A percentile compares a stretch with the other conserved stretches of the same genome.
Evolutionary conservation across 2,329 filamentous ascomycete genomes (phyloP).

Genomic region (Beauveria bassiana): DNA sequence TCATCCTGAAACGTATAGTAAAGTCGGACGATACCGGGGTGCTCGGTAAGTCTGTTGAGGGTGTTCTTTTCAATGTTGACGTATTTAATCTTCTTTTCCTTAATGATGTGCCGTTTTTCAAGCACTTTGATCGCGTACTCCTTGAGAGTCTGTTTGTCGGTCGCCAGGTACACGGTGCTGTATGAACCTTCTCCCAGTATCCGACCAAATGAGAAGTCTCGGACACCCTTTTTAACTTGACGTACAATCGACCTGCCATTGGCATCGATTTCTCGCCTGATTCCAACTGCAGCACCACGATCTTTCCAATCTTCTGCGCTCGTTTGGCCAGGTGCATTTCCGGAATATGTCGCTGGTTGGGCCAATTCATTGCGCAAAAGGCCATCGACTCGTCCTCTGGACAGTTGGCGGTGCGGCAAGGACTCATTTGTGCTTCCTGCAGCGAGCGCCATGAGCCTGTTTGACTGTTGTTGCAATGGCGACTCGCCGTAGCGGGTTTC

Average conservation of each 20-base stretch:
- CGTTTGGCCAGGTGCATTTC: conserved; percentile 20
- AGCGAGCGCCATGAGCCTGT: not conserved
- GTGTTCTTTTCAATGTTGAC: conserved; percentile 99
- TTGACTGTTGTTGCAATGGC: conserved; percentile 8
- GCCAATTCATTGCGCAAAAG: not conserved
- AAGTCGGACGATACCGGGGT: conserved; percentile 89
- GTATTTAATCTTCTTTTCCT: conserved; percentile 99
- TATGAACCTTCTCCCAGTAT: conserved; percentile 94
- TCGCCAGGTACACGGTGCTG: conserved; percentile 89
- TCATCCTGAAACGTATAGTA: conserved; percentile 99
- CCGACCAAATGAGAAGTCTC: conserved; percentile 89
- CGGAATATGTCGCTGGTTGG: not conserved
- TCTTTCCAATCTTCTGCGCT: conserved; percentile 84
- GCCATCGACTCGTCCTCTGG: not conserved
- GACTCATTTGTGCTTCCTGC: conserved; percentile 31
- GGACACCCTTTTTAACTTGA: conserved; percentile 91
- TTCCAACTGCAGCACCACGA: conserved; percentile 76
- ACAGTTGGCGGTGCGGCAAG: conserved; percentile 36
- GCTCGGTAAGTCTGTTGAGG: conserved; percentile 88
- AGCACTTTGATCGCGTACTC: conserved; percentile 98
- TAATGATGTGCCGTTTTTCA: conserved; percentile 98
- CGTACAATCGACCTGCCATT: conserved; percentile 75
- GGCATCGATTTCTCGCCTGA: conserved; percentile 76
- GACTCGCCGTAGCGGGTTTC: conserved; percentile 14
- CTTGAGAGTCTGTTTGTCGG: conserved; percentile 85